Percentiles rank a stretch among this genome's conserved stretches.
Evolutionary conservation across 371 early-diverging fungal genomes (phyloP).

Genomic region (Coemansia sp.): DNA sequence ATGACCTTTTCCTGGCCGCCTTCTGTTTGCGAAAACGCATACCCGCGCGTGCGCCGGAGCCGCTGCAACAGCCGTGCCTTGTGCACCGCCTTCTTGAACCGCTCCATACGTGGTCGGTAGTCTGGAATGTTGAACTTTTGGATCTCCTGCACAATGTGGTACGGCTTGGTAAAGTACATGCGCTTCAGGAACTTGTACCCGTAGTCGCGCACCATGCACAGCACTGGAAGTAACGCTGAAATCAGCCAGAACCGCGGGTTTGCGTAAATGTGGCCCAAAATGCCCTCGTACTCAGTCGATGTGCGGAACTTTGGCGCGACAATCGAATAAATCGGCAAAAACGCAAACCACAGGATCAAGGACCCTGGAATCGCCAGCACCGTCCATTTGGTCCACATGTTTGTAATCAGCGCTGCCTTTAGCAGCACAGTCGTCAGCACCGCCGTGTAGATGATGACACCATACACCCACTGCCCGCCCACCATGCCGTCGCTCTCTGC

Average conservation of each 20-base stretch:
- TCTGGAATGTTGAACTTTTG: slow-evolving; percentile 98
- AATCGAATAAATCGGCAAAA: slow-evolving; percentile 80
- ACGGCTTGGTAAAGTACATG: slow-evolving; percentile 73
- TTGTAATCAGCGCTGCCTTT: slow-evolving; percentile 82
- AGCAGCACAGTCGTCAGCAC: slow-evolving; percentile 76
- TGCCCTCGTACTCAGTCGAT: slow-evolving; percentile 81
- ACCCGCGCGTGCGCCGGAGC: slow-evolving; percentile 88
- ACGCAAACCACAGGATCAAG: slow-evolving; percentile 83
- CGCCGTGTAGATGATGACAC: slow-evolving; percentile 74
- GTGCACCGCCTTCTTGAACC: slow-evolving; percentile 95
- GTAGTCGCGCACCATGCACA: slow-evolving; percentile 84
- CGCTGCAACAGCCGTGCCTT: slow-evolving; percentile 93
- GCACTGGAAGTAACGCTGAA: slow-evolving; percentile 74
- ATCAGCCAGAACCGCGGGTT: slow-evolving; percentile 85
- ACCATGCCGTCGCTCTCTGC: slow-evolving; percentile 62
- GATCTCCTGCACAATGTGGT: slow-evolving; percentile 97
- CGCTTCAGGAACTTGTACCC: slow-evolving; percentile 86
- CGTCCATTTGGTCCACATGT: slow-evolving; percentile 87
- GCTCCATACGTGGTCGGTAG: slow-evolving; percentile 93
- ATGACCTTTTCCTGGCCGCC: slow-evolving; percentile 92
- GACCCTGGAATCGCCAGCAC: slow-evolving; percentile 79
- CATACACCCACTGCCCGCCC: slow-evolving; percentile 79
- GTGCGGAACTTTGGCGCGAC: slow-evolving; percentile 74
- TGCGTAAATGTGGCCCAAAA: slow-evolving; percentile 71
- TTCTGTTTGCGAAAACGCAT: slow-evolving; percentile 97